Conservation (phyloP, 164 flowering plant species). For the Macadamia integrifolia region DNA sequence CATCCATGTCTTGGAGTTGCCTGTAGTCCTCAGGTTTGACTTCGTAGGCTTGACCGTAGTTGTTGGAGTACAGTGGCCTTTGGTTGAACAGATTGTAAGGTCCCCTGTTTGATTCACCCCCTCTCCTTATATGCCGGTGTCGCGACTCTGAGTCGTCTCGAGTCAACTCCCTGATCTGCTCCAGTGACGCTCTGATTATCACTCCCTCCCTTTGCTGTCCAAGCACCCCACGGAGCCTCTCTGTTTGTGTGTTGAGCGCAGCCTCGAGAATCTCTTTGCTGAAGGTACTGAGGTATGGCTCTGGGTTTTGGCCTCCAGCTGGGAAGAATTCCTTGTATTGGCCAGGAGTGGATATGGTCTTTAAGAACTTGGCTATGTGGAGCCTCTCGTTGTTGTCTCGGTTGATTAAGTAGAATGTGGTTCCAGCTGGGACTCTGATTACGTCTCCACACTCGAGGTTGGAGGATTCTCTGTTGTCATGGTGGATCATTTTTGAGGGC, state of each 20-base stretch:
- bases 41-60: too few species aligned
- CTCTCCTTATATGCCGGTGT: neutral
- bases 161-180: neutral
- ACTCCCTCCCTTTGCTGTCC: neutral
- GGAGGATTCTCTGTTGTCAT: constrained; percentile 30
- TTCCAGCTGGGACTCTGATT: constrained; percentile 39
- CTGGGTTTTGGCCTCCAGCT: neutral
- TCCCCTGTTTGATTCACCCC: neutral
- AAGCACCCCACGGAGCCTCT: neutral
- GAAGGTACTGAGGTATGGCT: neutral
- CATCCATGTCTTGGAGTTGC: too few species aligned
- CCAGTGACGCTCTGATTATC: neutral
- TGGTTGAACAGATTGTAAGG: too few species aligned
- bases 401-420: constrained; percentile 39
- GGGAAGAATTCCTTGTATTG: constrained; percentile 13
- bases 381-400: constrained; percentile 36
- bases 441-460: constrained; percentile 40
- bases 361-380: constrained; percentile 28
- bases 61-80: too few species aligned
- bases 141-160: neutral
- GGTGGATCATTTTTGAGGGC: too few species aligned
- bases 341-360: constrained; percentile 39
- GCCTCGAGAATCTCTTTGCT: neutral
- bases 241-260: neutral
- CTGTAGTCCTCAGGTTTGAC: too few species aligned